Evolutionary conservation across 345 rosid species (phyloP), one percentile per base, ranked within the genome.

Genomic region (thale cress (Arabidopsis thaliana)): DNA sequence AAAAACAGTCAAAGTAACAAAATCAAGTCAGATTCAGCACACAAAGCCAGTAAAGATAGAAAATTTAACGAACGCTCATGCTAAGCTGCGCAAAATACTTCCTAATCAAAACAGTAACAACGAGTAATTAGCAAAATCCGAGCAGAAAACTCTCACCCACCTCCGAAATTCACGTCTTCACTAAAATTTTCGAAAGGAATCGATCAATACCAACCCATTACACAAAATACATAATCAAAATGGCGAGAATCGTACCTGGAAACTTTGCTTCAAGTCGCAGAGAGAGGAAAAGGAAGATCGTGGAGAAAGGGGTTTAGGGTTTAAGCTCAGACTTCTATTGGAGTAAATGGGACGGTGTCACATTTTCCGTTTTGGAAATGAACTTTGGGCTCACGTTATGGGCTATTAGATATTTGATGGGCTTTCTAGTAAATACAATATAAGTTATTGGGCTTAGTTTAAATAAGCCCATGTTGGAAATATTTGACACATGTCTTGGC

Each of bases 271-370:
- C 20, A 9, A 34, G 70, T 76, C 53, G 57, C 65, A 11, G 25
- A 45, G 71, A 69, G 59, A 52, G 52, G n/a, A 23, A 34, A 20
- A 3, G 28, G 75, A 56, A 63, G 69, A 72, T 37, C 9, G 40
- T 45, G 77, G 77, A 33, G 58, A n/a, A 49, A 49, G 60, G 69
- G 78, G 77, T 77, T 71, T 49, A 78, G 77, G 73, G 81, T 72
- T 78, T 78, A 71, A 64, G 63, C 59, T 20, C 65, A 12, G 5
- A 14, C 5, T 65, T 42, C 70, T 24, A 59, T 32, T 49, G 59
- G 25, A 70, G 36, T 38, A 46, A 40, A 53, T 2, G 4, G 2
- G 34, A 46, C 67, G 25, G 65, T 65, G 14, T 22, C 12, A 22
- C 45, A 34, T 14, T 74, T 74, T 45, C 2, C 5, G 4, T 16